Conservation (phyloP, 305 asterid genomes). For the Striga hermonthica region DNA sequence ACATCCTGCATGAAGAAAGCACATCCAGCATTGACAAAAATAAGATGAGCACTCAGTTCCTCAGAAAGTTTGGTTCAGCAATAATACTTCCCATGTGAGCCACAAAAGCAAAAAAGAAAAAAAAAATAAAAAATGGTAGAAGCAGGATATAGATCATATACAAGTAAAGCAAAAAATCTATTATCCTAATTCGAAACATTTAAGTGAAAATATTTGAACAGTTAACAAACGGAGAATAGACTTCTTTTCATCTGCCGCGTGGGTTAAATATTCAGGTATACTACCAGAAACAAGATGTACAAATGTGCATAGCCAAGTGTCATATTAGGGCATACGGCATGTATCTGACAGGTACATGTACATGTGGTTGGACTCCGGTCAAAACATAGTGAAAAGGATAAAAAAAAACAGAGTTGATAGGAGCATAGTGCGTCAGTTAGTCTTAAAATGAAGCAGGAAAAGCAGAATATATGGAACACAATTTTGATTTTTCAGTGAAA, state of each 20-base stretch:
- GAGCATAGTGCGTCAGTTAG: too few species aligned
- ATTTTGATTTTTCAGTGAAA: background rate
- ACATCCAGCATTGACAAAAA: conserved; percentile 9
- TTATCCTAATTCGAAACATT: background rate
- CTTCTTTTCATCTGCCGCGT: conserved; percentile 9
- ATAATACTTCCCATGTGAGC: background rate
- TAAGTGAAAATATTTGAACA: background rate
- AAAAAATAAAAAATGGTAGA: too few species aligned
- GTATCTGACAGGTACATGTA: background rate
- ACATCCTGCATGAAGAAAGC: conserved; percentile 41
- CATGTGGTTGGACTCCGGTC: background rate
- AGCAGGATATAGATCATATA: background rate
- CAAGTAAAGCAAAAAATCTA: background rate
- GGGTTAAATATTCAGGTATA: conserved; percentile 5
- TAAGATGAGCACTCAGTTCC: conserved; percentile 5
- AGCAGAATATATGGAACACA: background rate
- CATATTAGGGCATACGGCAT: conserved; percentile 6
- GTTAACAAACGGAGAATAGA: background rate
- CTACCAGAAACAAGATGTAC: background rate
- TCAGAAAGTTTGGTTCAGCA: conserved; percentile 15
- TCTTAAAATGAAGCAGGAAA: background rate
- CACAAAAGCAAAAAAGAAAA: background rate
- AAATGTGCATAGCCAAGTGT: conserved; percentile 30
- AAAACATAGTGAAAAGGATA: background rate
- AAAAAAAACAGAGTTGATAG: too few species aligned